These are phyloP conservation scores for Aspergillus bombycis DNA, from an alignment of 2,329 filamentous ascomycete species.

Conservation along the genomic window DNA sequence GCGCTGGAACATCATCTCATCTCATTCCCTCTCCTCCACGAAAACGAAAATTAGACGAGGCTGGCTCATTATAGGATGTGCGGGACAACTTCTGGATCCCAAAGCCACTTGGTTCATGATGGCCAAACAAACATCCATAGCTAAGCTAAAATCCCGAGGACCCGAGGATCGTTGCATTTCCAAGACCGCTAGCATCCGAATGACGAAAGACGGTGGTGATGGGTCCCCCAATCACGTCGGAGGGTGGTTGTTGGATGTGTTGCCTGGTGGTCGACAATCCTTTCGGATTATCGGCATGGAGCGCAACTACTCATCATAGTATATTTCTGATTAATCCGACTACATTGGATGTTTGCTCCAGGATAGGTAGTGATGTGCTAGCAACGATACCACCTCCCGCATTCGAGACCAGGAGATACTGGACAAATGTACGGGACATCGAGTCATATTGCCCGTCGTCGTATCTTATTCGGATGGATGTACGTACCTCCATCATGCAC, in stretches of 20 bases:
- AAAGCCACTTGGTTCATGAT: not conserved
- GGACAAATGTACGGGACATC: not conserved
- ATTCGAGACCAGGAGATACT: not conserved
- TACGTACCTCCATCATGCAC: not conserved
- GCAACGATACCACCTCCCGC: not conserved
- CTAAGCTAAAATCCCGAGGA: not conserved
- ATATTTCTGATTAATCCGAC: not conserved
- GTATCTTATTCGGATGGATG: not conserved
- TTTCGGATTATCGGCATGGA: constrained; percentile 12
- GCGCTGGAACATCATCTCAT: not conserved
- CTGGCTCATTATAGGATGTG: not conserved
- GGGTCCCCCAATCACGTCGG: constrained; percentile 9
- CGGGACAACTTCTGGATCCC: not conserved
- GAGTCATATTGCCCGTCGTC: not conserved
- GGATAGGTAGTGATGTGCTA: not conserved
- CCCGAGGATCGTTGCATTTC: constrained; percentile 3
- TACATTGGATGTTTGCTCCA: not conserved
- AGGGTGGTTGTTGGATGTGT: constrained; percentile 3
- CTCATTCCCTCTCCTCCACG: not conserved
- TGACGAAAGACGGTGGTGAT: constrained; percentile 11
- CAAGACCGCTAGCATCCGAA: constrained; percentile 12
- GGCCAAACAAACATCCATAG: not conserved
- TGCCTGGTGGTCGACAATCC: constrained; percentile 4
- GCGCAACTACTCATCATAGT: not conserved
- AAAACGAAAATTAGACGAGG: not conserved